Percentiles rank a stretch among this genome's conserved stretches.
phyloP scores from a whole-genome alignment of 2,329 filamentous ascomycete genomes.

The Sporothrix euskadiensis region DNA sequence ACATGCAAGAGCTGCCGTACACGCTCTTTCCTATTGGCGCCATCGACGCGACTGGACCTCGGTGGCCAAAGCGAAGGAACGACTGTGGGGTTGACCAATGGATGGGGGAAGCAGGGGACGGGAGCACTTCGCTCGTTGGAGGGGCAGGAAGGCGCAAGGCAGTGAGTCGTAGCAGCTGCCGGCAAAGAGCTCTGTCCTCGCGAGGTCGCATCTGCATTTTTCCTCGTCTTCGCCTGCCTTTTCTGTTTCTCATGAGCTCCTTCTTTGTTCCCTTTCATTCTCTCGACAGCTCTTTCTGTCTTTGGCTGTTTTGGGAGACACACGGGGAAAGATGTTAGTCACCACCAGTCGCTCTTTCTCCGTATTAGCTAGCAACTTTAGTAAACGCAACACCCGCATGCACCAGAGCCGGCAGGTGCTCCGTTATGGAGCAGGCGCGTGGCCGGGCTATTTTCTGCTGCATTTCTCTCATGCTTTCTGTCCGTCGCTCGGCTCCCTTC shows the following conservation, averaged over 20 bases:
- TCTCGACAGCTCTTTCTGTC: neutral
- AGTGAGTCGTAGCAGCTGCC: neutral
- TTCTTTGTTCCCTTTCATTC: neutral
- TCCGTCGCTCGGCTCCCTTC: neutral
- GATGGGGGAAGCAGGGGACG: slow-evolving; percentile 1
- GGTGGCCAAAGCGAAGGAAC: slow-evolving; percentile 8
- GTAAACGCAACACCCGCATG: neutral
- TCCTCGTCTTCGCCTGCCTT: neutral
- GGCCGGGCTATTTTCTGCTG: neutral
- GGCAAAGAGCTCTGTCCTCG: slow-evolving; percentile 13
- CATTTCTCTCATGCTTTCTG: neutral
- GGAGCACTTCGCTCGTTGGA: slow-evolving; percentile 19
- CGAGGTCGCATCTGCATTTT: neutral
- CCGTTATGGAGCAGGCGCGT: slow-evolving; percentile 9
- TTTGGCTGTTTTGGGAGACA: neutral
- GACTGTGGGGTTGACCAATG: slow-evolving; percentile 32
- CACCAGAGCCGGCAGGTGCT: neutral
- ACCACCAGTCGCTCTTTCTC: neutral
- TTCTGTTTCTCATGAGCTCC: neutral
- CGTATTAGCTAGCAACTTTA: neutral
- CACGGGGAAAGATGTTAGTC: slow-evolving; percentile 3
- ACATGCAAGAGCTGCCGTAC: slow-evolving; percentile 9
- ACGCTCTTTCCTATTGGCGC: neutral
- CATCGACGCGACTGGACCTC: slow-evolving; percentile 23
- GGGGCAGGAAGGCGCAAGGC: slow-evolving; percentile 25